Evolutionary conservation across 495 filamentous ascomycete species (phyloP), one percentile per base, ranked within the genome.

Genomic region (Penicillium nucicola): DNA sequence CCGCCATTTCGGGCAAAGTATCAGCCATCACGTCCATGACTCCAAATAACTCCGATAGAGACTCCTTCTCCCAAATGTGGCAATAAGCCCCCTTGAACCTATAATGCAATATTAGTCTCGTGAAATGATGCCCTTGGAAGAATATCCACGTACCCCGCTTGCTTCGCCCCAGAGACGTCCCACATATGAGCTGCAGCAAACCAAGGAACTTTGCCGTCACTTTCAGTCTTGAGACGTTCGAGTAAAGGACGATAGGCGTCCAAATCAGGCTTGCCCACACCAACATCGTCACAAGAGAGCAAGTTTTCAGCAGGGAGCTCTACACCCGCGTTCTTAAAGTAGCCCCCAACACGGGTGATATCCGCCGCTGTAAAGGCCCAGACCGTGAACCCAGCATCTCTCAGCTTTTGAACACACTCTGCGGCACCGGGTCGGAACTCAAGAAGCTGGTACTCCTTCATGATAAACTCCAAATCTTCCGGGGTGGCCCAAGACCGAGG

Each of bases 351-450:
- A 5, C 70, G 48, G 15, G 48, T 56, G 8, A 55, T 22, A 56
- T 74, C 70, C 7, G 64, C 71, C 0, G 71, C 67, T 4, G 73
- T 76, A 10, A 76, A 64, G 1, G 59, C 63, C 73, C 73, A 76
- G 3, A 74, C 60, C 1, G 61, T 72, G 28, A 75, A 76, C 7
- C 70, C 70, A 1, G 57, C 65, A 44, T 68, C 52, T 5, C 65
- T 61, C 2, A 76, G 59, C 55, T 66, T 70, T 19, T 60, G 31
- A 1, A 75, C 52, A 42, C 65, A 69, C 38, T 75, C 66, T 7
- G 37, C 55, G 0, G 58, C 57, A 11, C 63, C 71, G 5, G 64
- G 59, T 1, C 71, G 54, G 48, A 69, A 25, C 0, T 59, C 55
- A 9, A 75, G 53, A 9, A 50, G 36, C 9, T 48, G 35, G 40